Evolutionary conservation across 208 protist genomes (phyloP), one percentile per base, ranked within the genome.

Genomic region (Acanthamoeba culbertsoni): DNA sequence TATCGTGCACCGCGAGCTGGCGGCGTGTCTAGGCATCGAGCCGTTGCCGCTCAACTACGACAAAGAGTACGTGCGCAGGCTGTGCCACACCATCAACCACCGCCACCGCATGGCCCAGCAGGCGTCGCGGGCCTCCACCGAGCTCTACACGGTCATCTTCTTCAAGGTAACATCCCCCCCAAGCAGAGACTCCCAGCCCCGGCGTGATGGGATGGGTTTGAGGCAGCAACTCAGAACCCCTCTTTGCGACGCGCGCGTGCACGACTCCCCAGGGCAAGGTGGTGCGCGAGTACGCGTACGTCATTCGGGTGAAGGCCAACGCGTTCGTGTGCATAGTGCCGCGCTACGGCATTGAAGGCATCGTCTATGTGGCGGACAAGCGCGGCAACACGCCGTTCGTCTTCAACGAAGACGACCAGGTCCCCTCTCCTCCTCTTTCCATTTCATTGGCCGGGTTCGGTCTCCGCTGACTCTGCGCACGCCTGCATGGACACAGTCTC

Each of bases 1-100:
- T 35, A 63, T 98, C 37, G 98, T 98, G 23, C 98, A 98, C 93
- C 93, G 97, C 31, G 92, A 97, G 68, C 73, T 98, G 18, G 95
- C 95, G 3, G 86, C 95, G 26, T 94, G 71, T 40, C 59, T 96
- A 1, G 88, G 68, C 16, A 90, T 96, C 26, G 90, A 95, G 28
- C 23, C 43, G 18, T 14, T 97, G 10, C 43, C 59, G 0, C 31
- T 62, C 26, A 89, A 89, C 23, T 65, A 91, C 46, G 94, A 97
- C n/a, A 94, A 96, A 62, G 42, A 91, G 43, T 86, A 55, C 14
- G 55, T 96, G 14, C 46, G 26, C 2, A 46, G 43, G 3, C 55
- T 96, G 1, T 95, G 91, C 20, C 75, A 96, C 33, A 93, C 93
- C 55, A 88, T 97, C 20, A 98, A 98, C 71, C 88, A 91, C 26